Percentiles rank a stretch among this genome's conserved stretches.
These are phyloP conservation scores for Ascochyta fabae DNA, from an alignment of 2,329 filamentous ascomycete species.

Conservation along the genomic window DNA sequence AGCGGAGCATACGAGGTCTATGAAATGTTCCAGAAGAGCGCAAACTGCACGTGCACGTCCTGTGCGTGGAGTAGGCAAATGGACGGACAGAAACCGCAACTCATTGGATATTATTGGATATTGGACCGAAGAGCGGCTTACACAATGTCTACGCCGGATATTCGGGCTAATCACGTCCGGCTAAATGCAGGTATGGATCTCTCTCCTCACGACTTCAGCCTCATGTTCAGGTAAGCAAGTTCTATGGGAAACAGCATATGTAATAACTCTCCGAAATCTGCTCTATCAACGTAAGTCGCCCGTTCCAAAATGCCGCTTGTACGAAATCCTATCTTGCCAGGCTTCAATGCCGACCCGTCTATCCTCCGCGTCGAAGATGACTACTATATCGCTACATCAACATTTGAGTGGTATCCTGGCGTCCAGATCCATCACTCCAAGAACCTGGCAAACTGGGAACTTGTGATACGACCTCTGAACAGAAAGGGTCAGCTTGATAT, in stretches of 20 bases:
- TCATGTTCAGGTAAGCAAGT: slow-evolving; percentile 12
- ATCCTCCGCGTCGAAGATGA: slow-evolving; percentile 57
- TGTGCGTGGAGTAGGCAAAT: not conserved
- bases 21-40: not conserved
- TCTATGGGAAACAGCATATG: not conserved
- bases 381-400: slow-evolving; percentile 67
- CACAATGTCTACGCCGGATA: not conserved
- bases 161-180: slow-evolving; percentile 14
- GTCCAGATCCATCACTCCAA: slow-evolving; percentile 66
- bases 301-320: slow-evolving; percentile 37
- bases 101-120: not conserved
- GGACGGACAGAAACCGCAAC: not conserved
- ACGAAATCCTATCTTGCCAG: slow-evolving; percentile 62
- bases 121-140: not conserved
- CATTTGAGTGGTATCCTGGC: slow-evolving; percentile 68
- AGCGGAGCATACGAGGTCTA: not conserved
- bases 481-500: slow-evolving; percentile 60
- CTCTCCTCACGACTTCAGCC: slow-evolving; percentile 19
- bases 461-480: slow-evolving; percentile 61
- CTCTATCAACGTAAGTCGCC: not conserved
- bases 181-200: slow-evolving; percentile 11
- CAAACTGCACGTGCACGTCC: not conserved
- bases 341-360: slow-evolving; percentile 69
- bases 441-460: slow-evolving; percentile 60
- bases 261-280: not conserved